Conservation (phyloP, 2,329 filamentous ascomycete species). For the Penicillium sp. region DNA sequence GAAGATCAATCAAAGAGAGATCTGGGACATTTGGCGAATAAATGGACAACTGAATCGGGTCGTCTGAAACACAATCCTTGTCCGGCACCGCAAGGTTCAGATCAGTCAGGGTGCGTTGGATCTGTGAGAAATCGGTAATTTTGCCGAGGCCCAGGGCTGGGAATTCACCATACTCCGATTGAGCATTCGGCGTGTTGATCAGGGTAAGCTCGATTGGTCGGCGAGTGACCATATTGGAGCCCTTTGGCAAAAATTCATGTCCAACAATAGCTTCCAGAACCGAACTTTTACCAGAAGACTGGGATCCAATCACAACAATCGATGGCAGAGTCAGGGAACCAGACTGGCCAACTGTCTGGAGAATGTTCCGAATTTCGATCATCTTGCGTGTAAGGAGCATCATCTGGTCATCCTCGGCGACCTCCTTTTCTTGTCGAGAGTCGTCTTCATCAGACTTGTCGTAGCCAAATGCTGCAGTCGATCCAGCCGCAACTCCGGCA, state of each 20-base stretch:
- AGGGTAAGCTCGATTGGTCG: constrained; percentile 94
- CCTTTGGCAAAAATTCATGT: constrained; percentile 96
- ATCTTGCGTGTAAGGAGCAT: constrained; percentile 99
- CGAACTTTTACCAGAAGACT: constrained; percentile 97
- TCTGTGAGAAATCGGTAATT: constrained; percentile 78
- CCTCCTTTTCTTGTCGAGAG: constrained; percentile 58
- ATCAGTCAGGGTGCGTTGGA: constrained; percentile 91
- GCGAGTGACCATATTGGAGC: constrained; percentile 97
- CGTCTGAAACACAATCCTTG: constrained; percentile 88
- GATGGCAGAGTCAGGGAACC: constrained; percentile 85
- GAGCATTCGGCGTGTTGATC: constrained; percentile 86
- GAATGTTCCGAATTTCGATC: constrained; percentile 94
- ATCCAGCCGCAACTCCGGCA: constrained; percentile 67
- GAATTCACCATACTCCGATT: constrained; percentile 92
- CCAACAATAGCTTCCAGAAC: constrained; percentile 96
- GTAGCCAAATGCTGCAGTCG: constrained; percentile 77
- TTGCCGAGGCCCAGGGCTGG: constrained; percentile 86
- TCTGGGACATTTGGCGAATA: constrained; percentile 96
- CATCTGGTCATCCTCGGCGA: constrained; percentile 93
- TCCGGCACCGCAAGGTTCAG: constrained; percentile 91
- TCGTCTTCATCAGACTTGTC: constrained; percentile 67
- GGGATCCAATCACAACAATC: constrained; percentile 98
- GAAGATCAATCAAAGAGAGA: constrained; percentile 91
- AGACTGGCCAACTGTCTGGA: constrained; percentile 90
- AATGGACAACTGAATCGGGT: constrained; percentile 93